Conservation (phyloP, 2,329 filamentous ascomycete genomes). For the Herpomyces periplanetae region DNA sequence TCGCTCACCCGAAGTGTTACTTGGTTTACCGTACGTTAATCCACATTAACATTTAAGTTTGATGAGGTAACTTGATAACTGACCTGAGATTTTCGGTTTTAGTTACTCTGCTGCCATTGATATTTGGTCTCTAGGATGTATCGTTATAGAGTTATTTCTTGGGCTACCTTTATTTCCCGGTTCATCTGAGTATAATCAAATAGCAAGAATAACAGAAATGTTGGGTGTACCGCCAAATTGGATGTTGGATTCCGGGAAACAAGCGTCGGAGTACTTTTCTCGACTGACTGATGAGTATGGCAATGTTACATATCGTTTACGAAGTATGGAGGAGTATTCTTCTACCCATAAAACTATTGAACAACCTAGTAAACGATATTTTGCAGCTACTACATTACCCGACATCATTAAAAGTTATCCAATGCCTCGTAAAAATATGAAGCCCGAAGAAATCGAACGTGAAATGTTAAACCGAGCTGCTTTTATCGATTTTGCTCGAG, state of each 20-base stretch:
- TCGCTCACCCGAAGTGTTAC: conserved; percentile 65
- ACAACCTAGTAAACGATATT: conserved; percentile 98
- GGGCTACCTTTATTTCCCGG: conserved; percentile 78
- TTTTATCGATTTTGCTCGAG: conserved; percentile 91
- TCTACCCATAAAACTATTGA: conserved; percentile 84
- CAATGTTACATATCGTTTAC: conserved; percentile 53
- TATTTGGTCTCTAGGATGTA: conserved; percentile 97
- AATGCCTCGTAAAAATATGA: conserved; percentile 98
- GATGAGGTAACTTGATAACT: conserved; percentile 1
- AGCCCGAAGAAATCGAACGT: conserved; percentile 74
- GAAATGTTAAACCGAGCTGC: conserved; percentile 95
- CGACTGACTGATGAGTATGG: conserved; percentile 72
- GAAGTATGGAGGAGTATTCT: conserved; percentile 92
- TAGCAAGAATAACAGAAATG: conserved; percentile 91
- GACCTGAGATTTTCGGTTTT: conserved; percentile 3
- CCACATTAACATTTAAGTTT: neutral
- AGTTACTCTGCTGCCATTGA: conserved; percentile 88
- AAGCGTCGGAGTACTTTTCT: conserved; percentile 86
- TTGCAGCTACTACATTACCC: conserved; percentile 61
- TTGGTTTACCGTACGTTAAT: conserved; percentile 30
- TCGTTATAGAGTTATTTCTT: conserved; percentile 85
- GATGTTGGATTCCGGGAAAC: conserved; percentile 98
- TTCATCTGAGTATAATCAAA: conserved; percentile 93
- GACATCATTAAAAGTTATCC: conserved; percentile 94
- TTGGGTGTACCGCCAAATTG: conserved; percentile 75